These are phyloP conservation scores for Alternaria gansuensis DNA, from an alignment of 2,329 filamentous ascomycete species.

Conservation along the genomic window DNA sequence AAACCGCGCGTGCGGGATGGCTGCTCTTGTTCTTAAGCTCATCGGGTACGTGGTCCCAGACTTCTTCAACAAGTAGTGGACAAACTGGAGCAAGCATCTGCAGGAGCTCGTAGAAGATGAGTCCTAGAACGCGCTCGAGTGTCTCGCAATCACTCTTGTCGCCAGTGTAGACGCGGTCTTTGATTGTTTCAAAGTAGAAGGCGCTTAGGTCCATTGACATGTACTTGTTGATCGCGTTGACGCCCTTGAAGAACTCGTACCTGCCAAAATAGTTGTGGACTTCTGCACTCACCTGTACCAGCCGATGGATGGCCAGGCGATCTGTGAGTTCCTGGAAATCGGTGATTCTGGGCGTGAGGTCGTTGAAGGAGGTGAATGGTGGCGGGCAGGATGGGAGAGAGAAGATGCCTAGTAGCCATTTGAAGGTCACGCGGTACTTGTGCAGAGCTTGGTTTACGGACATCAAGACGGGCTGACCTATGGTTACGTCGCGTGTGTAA, in stretches of 20 bases:
- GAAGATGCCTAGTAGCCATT: conserved; percentile 81
- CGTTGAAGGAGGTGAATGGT: conserved; percentile 36
- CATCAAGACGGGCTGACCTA: conserved; percentile 79
- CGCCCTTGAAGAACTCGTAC: conserved; percentile 84
- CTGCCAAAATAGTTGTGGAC: conserved; percentile 72
- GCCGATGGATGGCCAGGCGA: conserved; percentile 78
- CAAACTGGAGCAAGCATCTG: conserved; percentile 83
- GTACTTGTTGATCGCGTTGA: conserved; percentile 80
- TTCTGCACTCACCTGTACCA: conserved; percentile 70
- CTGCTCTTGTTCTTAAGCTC: conserved; percentile 61
- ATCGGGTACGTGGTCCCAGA: conserved; percentile 78
- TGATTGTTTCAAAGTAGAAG: conserved; percentile 92
- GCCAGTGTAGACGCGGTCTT: conserved; percentile 90
- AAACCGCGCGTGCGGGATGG: conserved; percentile 41
- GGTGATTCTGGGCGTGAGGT: conserved; percentile 20
- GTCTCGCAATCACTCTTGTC: conserved; percentile 68
- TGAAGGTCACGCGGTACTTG: conserved; percentile 89
- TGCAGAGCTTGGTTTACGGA: conserved; percentile 78
- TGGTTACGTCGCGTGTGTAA: conserved; percentile 85
- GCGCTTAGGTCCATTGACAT: conserved; percentile 84
- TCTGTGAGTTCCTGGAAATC: conserved; percentile 42
- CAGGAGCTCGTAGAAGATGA: conserved; percentile 75
- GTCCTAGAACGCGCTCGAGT: conserved; percentile 65
- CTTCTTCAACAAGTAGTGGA: conserved; percentile 86
- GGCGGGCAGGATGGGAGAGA: conserved; percentile 54